Base-by-base conservation (phyloP, 2,329 filamentous ascomycete genomes). In the Fusarium mangiferae region DNA sequence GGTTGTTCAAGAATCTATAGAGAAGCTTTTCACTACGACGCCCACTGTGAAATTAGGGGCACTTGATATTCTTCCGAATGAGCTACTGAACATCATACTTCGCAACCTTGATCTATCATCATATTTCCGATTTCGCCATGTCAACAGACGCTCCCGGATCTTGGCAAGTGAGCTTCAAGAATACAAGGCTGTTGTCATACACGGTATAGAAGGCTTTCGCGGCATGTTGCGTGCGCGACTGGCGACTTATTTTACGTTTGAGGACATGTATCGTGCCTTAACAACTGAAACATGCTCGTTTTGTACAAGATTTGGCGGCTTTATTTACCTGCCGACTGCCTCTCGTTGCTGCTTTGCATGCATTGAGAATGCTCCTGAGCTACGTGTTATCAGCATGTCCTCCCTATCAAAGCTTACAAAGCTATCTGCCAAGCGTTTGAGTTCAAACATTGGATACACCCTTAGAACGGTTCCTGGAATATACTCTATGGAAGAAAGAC, bases 371-470 rank as follows among this genome's bases (percentile, higher is more conserved):
- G 41, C 54, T 0, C n/a, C 28, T 7, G 28, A 57, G 9, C 13
- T 45, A 20, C 54, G 54, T 1, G 28, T 35, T 11, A 44, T 57
- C 9, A 44, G 26, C 17, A 30, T 56, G 26, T 35, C 28, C 8
- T 17, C 38, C 3, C 1, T 56, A 2, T 44, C 54, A n/a, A 44
- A 33, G 9, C 7, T 35, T 6, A 56, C 54, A 7, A 56, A 28
- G 2, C 7, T 56, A 35, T 39, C 39, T 20, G 15, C 36, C 1
- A 56, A 30, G 26, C 36, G 52, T 14, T 18, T 56, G n/a, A 5
- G 12, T 5, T 22, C 5, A 5, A 4, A 7, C 1, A 2, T 42
- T 7, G 4, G 22, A 15, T 28, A 24, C 1, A 8, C 8, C 4
- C 26, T 42, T 3, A 30, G 17, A 17, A 56, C 28, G 3, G 26